Base-by-base conservation (phyloP, 2,329 filamentous ascomycete genomes). In the Arthrinium puccinioides region DNA sequence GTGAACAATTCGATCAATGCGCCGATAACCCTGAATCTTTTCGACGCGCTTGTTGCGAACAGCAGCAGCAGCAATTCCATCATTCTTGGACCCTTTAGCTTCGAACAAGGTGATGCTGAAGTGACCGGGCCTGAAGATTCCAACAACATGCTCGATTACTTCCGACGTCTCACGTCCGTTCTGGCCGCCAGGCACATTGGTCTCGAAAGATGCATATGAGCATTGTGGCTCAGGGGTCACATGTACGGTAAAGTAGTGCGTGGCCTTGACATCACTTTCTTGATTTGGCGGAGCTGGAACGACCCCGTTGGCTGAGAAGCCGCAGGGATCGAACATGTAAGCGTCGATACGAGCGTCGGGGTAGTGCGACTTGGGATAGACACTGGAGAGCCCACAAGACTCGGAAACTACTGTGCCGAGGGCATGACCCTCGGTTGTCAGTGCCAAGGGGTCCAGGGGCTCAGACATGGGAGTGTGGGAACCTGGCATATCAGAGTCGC, bases 21-120 rank as follows among this genome's bases (percentile, higher is more conserved):
- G 79, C 43, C 84, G 78, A 60, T 98, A 98, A 2, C 92, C 92
- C 43, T 77, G 71, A 49, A 98, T 84, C 35, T 72, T 71, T 53
- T 97, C 89, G 67, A 89, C 83, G 10, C 66, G 64, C 59, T 72
- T 70, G 37, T 41, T 60, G 50, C 41, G 65, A n/a, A n/a, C n/a
- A 55, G 46, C 55, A 51, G 42, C 52, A 43, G 43, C 57, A 48
- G 31, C 46, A 36, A 53, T 50, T 6, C 31, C 31, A 38, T 64
- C 60, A 49, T 68, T 61, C 23, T 64, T 57, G 50, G 49, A 61
- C 58, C 56, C 66, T 69, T 94, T 95, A 38, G 88, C 85, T 65
- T 98, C 90, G 53, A 98, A 98, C 13, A 97, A 72, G 1, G 92
- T 98, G 40, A 98, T 87, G 53, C 85, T 95, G 72, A 98, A 98